Base-by-base conservation (phyloP, 495 filamentous ascomycete genomes). In the Lichina pygmaea region DNA sequence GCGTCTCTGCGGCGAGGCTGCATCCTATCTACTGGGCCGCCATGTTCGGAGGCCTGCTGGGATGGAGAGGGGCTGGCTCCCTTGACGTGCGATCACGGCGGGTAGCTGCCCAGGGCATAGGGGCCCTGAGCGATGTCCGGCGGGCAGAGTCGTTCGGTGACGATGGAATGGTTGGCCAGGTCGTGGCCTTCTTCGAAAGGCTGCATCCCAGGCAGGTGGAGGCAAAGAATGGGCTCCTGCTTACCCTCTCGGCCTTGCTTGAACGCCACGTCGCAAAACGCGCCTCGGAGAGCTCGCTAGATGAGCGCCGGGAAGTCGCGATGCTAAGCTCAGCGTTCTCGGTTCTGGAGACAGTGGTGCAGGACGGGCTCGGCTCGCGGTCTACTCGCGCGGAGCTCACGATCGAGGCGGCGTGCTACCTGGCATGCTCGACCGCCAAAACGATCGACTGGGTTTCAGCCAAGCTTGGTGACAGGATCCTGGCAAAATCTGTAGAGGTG, bases 61-160 rank as follows among this genome's bases (percentile, higher is more conserved):
- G 72, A 12, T 95, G 89, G 89, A 70, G 89, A 54, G 89, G 89
- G 4, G 68, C 86, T 41, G 74, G 78, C 0, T 78, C 84, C 47
- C 63, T 68, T 38, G 86, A 93, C 57, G 65, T 71, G 1, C 63
- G 67, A 8, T 77, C 81, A 13, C 67, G 89, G 47, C 68, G 79
- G 53, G 64, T 71, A 39, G 78, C 84, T 34, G 84, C 81, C 0
- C 55, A 53, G 7, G 72, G 78, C 0, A 71, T 86, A 47, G 81
- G 81, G 7, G 31, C 10, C 34, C 38, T 48, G 36, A 16, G 15
- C 8, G 44, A 24, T 41, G 6, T 43, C 46, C 0, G 36, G 36
- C 36, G 36, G 36, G 36, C 13, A 11, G 10, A 39, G 5, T 39
- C 36, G 16, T n/a, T 34, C 50, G 0, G 47, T 55, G 43, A 51